Conservation (phyloP, 1,284 basidiomycete genomes). For the Ustilago vetiveriae region DNA sequence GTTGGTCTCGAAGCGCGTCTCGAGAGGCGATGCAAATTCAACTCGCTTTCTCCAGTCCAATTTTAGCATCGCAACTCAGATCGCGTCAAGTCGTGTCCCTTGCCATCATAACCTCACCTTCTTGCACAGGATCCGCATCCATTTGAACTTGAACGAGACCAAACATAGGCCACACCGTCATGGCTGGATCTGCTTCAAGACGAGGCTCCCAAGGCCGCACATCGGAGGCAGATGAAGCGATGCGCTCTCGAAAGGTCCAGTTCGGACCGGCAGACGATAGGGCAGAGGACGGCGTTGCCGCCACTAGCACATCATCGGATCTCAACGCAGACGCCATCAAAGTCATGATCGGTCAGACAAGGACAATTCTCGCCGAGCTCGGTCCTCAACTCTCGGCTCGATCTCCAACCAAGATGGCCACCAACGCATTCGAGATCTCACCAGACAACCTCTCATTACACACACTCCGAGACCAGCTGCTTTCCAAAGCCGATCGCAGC, state of each 20-base stretch:
- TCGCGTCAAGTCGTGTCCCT: no score
- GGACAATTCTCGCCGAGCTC: slow-evolving; percentile 32
- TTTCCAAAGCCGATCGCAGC: slow-evolving; percentile 43
- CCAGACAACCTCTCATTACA: slow-evolving; percentile 47
- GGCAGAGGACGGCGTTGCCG: slow-evolving; percentile 5
- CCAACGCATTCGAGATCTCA: slow-evolving; percentile 44
- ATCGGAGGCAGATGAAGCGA: slow-evolving; percentile 13
- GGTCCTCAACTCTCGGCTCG: slow-evolving; percentile 42
- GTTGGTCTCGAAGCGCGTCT: slow-evolving; percentile 32
- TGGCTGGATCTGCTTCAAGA: slow-evolving; percentile 18
- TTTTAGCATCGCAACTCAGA: no score
- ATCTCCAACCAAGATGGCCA: slow-evolving; percentile 37
- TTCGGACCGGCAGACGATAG: slow-evolving; percentile 25
- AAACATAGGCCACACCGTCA: slow-evolving; percentile 1
- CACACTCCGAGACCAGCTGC: slow-evolving; percentile 43
- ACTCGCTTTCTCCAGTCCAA: no score
- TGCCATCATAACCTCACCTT: not conserved
- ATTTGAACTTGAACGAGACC: no score
- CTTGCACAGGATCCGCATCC: no score
- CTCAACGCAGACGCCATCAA: slow-evolving; percentile 33
- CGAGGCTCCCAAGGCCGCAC: slow-evolving; percentile 20
- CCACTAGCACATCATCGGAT: slow-evolving; percentile 6
- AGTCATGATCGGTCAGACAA: slow-evolving; percentile 15
- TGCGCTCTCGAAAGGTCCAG: slow-evolving; percentile 24
- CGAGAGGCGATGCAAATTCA: not conserved